Base-by-base conservation (phyloP, 345 rosid species). In the Sisymbrium altissimum region DNA sequence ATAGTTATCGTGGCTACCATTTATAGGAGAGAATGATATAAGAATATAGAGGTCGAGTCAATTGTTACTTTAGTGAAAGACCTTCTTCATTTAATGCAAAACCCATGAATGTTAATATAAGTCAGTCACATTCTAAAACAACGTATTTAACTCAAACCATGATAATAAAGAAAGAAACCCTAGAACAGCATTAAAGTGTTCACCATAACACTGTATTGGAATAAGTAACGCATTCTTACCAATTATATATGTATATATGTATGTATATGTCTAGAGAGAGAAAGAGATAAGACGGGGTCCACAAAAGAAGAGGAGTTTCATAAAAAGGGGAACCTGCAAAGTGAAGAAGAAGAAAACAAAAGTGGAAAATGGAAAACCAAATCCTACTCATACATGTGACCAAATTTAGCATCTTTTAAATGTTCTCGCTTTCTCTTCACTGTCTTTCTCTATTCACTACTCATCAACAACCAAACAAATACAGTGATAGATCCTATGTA, bases 281-380 rank as follows among this genome's bases (percentile, higher is more conserved):
- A 73, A 68, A 67, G 53, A 70, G 53, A 66, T 23, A 21, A 71
- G 55, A 59, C 36, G n/a, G 50, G 74, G 66, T 49, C 67, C 57
- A 27, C 70, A 59, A 46, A 56, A 52, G 55, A 5, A 50, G 74
- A 66, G 29, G 67, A 70, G 77, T 85, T 79, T 73, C 82, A 76
- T 76, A 78, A 72, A 68, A 82, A 76, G 76, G 69, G 79, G 70
- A 71, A 59, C 69, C 68, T 74, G 83, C 64, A 78, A 80, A 36
- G 56, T 70, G 55, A 44, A 70, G 72, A 73, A 80, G 74, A 83
- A 77, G 79, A 79, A 78, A 77, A 82, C 86, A 81, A 84, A 81
- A 68, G 38, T 60, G 25, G 81, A 65, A 77, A 77, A 66, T 70
- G 54, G 43, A 75, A 67, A 80, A 78, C 71, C 70, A 68, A 71